Base-by-base conservation (phyloP, 768 basidiomycete genomes). In the Rhodotorula diobovata region DNA sequence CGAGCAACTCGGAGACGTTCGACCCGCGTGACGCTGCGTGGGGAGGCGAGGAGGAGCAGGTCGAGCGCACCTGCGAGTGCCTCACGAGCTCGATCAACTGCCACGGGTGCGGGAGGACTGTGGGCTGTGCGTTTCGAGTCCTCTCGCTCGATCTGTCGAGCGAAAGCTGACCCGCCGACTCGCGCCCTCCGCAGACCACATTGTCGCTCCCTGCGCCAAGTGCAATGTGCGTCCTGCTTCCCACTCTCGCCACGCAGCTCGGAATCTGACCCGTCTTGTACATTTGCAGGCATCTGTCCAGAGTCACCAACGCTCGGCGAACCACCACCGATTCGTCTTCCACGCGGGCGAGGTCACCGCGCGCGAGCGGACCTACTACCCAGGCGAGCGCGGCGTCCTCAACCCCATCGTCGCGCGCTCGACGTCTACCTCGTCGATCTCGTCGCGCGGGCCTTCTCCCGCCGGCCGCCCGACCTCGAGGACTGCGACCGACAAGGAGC, bases 281-380 rank as follows among this genome's bases (percentile, higher is more conserved):
- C n/a, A n/a, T n/a, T n/a, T n/a, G 23, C 37, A 59, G 58, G 68
- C 63, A 30, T 71, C 61, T 28, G 88, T 88, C 0, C 61, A 61
- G 21, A 67, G 57, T 35, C 66, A 74, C 45, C 60, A 64, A 79
- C 86, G 89, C 68, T 83, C 86, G 15, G 90, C 90, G 34, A 92
- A 91, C 79, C 89, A 90, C 16, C 90, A 91, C 79, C 86, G 90
- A 41, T 93, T 90, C 79, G 90, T 93, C 46, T 93, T 92, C 79
- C 90, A 92, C 82, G 71, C 75, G 54, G 70, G 74, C 68, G 74
- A 73, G 46, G 76, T 78, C 55, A 34, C 34, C 23, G 66, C 57
- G 30, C 35, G 50, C n/a, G 76, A 76, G 39, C 71, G 77, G 0
- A 54, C 43, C 12, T 78, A 72, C 62, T 62, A 54, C 50, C 66